Evolutionary conservation across 2,329 filamentous ascomycete genomes (phyloP).

Genomic region (Pyrenochaeta sp.): DNA sequence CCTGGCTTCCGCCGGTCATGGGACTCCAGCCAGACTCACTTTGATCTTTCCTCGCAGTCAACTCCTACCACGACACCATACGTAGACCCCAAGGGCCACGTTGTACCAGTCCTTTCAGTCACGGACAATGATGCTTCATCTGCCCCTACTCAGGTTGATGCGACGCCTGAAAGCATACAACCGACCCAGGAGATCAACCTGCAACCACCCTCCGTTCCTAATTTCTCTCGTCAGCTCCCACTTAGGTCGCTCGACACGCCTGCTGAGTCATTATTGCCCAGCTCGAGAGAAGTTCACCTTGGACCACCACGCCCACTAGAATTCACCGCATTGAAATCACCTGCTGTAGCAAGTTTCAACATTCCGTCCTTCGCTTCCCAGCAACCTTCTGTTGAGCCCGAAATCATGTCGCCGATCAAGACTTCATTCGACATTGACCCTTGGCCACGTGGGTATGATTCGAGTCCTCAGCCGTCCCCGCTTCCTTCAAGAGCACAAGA

Average conservation of each 20-base stretch:
- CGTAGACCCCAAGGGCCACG: slow-evolving; percentile 49
- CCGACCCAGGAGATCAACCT: slow-evolving; percentile 17
- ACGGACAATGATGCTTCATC: slow-evolving; percentile 32
- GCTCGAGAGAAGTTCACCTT: slow-evolving; percentile 19
- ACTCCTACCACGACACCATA: slow-evolving; percentile 41
- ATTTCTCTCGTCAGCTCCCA: slow-evolving; percentile 51
- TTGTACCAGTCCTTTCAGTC: slow-evolving; percentile 48
- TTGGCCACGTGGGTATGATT: slow-evolving; percentile 39
- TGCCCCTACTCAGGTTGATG: slow-evolving; percentile 6
- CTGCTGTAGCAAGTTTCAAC: slow-evolving; percentile 38
- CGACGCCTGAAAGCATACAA: slow-evolving; percentile 18
- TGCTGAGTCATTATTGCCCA: slow-evolving; percentile 16
- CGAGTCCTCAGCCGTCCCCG: slow-evolving; percentile 18
- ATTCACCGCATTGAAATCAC: slow-evolving; percentile 38
- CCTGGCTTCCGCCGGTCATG: slow-evolving; percentile 52
- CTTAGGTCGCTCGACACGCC: slow-evolving; percentile 30
- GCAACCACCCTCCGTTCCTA: slow-evolving; percentile 36
- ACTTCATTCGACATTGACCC: slow-evolving; percentile 39
- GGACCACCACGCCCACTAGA: slow-evolving; percentile 30
- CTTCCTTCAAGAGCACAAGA: slow-evolving; percentile 17
- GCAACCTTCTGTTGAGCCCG: slow-evolving; percentile 21
- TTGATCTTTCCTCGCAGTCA: slow-evolving; percentile 40
- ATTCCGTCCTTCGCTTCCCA: slow-evolving; percentile 28
- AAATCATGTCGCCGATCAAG: slow-evolving; percentile 40
- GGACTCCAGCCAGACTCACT: slow-evolving; percentile 48